phyloP scores from a whole-genome alignment of 179 eudicot species.

The Monotropa hypopitys region DNA sequence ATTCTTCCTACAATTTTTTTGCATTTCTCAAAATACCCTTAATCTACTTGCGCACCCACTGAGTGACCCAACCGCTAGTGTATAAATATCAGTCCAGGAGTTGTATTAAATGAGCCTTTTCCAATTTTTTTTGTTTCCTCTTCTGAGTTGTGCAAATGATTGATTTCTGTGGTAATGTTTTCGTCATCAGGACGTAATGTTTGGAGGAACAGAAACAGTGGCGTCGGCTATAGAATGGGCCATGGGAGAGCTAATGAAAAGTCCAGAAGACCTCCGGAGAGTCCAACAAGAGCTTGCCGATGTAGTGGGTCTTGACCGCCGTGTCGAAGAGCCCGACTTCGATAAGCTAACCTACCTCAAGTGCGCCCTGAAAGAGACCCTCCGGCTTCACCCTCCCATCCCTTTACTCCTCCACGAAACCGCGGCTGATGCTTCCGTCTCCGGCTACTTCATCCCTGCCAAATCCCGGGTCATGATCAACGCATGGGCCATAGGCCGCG shows the following conservation, averaged over 20 bases:
- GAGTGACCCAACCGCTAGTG: too few species aligned
- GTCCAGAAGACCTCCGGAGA: slow-evolving; percentile 37
- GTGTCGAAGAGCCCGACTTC: slow-evolving; percentile 47
- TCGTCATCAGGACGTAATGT: slow-evolving; percentile 51
- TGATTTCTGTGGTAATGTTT: not conserved
- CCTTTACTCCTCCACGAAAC: slow-evolving; percentile 61
- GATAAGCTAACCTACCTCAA: slow-evolving; percentile 46
- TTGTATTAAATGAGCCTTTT: too few species aligned
- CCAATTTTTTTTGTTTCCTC: too few species aligned
- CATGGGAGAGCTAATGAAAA: slow-evolving; percentile 44
- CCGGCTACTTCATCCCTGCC: slow-evolving; percentile 40
- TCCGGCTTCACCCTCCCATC: slow-evolving; percentile 62
- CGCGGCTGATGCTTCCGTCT: slow-evolving; percentile 27
- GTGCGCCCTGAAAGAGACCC: slow-evolving; percentile 49
- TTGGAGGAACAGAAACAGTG: slow-evolving; percentile 70
- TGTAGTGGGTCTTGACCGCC: slow-evolving; percentile 34
- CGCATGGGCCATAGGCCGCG: slow-evolving; percentile 43
- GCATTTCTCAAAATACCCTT: too few species aligned
- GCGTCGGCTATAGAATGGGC: slow-evolving; percentile 67
- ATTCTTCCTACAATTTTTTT: too few species aligned
- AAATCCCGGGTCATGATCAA: slow-evolving; percentile 41
- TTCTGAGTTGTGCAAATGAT: too few species aligned
- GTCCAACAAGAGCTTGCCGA: slow-evolving; percentile 46
- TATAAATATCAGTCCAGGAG: too few species aligned
- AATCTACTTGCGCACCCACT: too few species aligned